Percentiles rank a stretch among this genome's conserved stretches.
phyloP scores from a whole-genome alignment of 208 protist species.

The Leptomonas seymouri region DNA sequence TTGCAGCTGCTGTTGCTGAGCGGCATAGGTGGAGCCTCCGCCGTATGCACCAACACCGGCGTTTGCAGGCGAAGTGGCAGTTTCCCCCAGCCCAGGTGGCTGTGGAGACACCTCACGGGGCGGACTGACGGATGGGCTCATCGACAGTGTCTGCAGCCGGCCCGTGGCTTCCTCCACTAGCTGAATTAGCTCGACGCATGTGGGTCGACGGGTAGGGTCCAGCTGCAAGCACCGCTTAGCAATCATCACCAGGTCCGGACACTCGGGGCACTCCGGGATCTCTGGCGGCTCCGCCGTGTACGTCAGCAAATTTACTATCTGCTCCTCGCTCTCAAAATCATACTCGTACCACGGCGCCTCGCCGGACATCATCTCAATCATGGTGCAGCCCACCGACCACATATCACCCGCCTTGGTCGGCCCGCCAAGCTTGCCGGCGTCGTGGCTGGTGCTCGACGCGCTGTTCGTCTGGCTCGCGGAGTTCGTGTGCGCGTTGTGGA shows the following conservation, averaged over 20 bases:
- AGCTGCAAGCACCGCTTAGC: conserved; percentile 65
- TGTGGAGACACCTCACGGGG: conserved; percentile 31
- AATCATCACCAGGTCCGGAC: conserved; percentile 69
- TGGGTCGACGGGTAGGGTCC: conserved; percentile 55
- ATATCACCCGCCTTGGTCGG: conserved; percentile 88
- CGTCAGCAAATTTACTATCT: conserved; percentile 85
- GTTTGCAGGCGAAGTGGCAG: neutral
- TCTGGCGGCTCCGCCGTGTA: conserved; percentile 85
- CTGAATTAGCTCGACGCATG: conserved; percentile 77
- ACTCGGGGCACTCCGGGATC: conserved; percentile 74
- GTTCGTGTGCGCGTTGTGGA: conserved; percentile 42
- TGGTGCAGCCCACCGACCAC: conserved; percentile 89
- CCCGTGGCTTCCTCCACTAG: conserved; percentile 55
- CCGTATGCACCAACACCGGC: neutral
- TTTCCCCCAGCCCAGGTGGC: neutral
- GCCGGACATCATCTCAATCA: conserved; percentile 92
- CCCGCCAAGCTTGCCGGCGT: conserved; percentile 22
- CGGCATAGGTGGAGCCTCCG: neutral
- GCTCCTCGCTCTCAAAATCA: conserved; percentile 87
- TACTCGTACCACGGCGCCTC: conserved; percentile 91
- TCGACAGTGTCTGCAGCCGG: conserved; percentile 38
- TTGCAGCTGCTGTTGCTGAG: conserved; percentile 4
- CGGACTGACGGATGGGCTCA: conserved; percentile 35
- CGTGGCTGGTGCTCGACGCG: neutral
- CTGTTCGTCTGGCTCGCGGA: neutral